These are phyloP conservation scores for Ophiostoma angusticollis DNA, from an alignment of 2,329 filamentous ascomycete genomes.

Conservation along the genomic window DNA sequence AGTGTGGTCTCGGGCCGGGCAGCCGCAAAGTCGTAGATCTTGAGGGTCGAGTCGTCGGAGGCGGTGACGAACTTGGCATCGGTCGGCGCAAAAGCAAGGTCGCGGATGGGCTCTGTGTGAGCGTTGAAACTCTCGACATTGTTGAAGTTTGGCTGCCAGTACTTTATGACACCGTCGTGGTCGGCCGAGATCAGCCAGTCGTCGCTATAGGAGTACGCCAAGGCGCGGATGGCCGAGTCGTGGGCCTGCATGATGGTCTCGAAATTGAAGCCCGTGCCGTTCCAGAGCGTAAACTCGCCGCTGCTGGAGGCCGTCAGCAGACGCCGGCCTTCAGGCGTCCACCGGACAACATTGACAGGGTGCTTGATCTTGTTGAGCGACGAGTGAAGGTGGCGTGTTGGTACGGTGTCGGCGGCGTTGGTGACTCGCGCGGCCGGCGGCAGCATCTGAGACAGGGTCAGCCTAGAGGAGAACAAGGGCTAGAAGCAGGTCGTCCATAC, in stretches of 20 bases:
- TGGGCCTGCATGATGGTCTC: constrained; percentile 99
- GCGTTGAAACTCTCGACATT: constrained; percentile 92
- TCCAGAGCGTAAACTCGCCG: constrained; percentile 97
- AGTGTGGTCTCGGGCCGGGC: constrained; percentile 73
- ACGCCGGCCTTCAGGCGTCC: constrained; percentile 90
- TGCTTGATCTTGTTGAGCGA: constrained; percentile 98
- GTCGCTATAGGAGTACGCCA: constrained; percentile 85
- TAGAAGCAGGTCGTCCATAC: constrained; percentile 32
- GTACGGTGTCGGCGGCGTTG: constrained; percentile 72
- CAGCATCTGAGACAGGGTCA: constrained; percentile 50
- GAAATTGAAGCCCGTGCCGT: constrained; percentile 97
- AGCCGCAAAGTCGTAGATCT: constrained; percentile 91
- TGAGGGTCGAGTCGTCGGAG: constrained; percentile 82
- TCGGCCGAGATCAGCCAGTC: constrained; percentile 96
- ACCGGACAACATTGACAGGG: constrained; percentile 90
- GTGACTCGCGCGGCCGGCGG: constrained; percentile 66
- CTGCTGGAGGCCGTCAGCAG: constrained; percentile 89
- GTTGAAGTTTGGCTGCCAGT: constrained; percentile 99
- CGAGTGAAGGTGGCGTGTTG: constrained; percentile 93
- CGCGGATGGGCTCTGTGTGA: constrained; percentile 78
- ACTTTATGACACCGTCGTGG: constrained; percentile 90
- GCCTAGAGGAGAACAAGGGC: background rate
- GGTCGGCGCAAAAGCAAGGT: constrained; percentile 84
- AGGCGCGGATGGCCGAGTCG: constrained; percentile 70
- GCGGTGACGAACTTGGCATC: constrained; percentile 95